Conservation (phyloP, 2,329 filamentous ascomycete genomes). For the Leptographium radiaticola region DNA sequence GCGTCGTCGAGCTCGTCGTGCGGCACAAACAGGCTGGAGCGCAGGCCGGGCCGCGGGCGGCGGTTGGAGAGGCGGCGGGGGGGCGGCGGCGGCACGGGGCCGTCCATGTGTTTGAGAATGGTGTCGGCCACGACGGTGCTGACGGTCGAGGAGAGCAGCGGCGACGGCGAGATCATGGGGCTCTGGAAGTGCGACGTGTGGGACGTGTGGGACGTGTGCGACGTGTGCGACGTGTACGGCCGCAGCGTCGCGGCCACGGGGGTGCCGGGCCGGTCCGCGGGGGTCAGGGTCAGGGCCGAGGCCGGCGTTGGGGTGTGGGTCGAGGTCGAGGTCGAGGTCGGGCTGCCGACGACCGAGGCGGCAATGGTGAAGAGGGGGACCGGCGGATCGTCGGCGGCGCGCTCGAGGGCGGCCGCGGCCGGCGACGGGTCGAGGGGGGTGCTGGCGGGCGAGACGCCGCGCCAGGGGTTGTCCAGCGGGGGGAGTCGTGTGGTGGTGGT, state of each 20-base stretch:
- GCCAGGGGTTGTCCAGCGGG: slow-evolving; percentile 31
- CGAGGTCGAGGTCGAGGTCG: neutral
- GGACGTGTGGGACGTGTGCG: too few relatives aligned
- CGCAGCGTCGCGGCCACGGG: slow-evolving; percentile 16
- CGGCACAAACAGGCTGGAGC: slow-evolving; percentile 41
- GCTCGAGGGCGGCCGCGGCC: neutral
- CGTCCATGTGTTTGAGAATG: slow-evolving; percentile 29
- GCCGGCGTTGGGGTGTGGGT: neutral
- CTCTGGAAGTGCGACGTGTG: slow-evolving; percentile 21
- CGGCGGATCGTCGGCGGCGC: neutral
- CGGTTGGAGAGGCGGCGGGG: slow-evolving; percentile 29
- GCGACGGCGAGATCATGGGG: slow-evolving; percentile 45
- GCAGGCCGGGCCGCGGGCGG: slow-evolving; percentile 35
- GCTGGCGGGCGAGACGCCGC: slow-evolving; percentile 4
- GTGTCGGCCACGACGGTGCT: slow-evolving; percentile 44
- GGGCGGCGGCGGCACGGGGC: slow-evolving; percentile 19
- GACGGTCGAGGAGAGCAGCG: slow-evolving; percentile 42
- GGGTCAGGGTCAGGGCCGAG: slow-evolving; percentile 7
- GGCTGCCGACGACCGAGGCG: neutral
- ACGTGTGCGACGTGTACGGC: slow-evolving; percentile 15
- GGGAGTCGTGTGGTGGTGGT: slow-evolving; percentile 15
- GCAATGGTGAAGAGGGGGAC: neutral
- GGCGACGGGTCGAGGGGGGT: neutral
- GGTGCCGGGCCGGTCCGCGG: slow-evolving; percentile 14
- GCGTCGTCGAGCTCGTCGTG: slow-evolving; percentile 23